phyloP scores from a whole-genome alignment of 345 rosid species.

The Pistacia atlantica region DNA sequence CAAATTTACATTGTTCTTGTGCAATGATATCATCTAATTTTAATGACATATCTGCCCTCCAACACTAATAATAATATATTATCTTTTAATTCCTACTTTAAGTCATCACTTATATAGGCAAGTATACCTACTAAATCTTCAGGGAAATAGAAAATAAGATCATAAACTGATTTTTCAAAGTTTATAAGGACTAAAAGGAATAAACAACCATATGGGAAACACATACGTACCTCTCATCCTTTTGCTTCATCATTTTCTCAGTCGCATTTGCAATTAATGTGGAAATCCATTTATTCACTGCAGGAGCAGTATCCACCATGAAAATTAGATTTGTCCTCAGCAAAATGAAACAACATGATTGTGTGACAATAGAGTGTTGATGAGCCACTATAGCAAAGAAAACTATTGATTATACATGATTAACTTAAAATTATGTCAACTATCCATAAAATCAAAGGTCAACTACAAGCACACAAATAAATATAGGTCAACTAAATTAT shows the following conservation, averaged over 20 bases:
- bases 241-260: conserved; percentile 92
- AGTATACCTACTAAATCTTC: neutral
- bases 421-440: neutral
- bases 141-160: neutral
- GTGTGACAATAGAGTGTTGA: neutral
- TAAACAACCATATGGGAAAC: conserved; percentile 6
- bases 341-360: conserved; percentile 10
- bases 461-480: too few species aligned
- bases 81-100: neutral
- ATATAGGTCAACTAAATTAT: too few species aligned
- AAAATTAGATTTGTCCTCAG: neutral
- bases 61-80: neutral
- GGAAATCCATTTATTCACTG: conserved; percentile 94
- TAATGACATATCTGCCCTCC: neutral
- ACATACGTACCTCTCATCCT: conserved; percentile 82
- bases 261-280: conserved; percentile 86
- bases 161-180: neutral
- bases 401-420: neutral
- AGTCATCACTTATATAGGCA: neutral
- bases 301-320: conserved; percentile 16
- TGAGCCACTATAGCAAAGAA: neutral
- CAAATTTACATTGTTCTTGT: neutral
- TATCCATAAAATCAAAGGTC: neutral
- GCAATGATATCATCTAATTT: neutral
- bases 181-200: neutral